A percentile compares a stretch with the other conserved stretches of the same genome.
Evolutionary conservation across 208 protist species (phyloP).

Genomic region (Leishmania arabica): DNA sequence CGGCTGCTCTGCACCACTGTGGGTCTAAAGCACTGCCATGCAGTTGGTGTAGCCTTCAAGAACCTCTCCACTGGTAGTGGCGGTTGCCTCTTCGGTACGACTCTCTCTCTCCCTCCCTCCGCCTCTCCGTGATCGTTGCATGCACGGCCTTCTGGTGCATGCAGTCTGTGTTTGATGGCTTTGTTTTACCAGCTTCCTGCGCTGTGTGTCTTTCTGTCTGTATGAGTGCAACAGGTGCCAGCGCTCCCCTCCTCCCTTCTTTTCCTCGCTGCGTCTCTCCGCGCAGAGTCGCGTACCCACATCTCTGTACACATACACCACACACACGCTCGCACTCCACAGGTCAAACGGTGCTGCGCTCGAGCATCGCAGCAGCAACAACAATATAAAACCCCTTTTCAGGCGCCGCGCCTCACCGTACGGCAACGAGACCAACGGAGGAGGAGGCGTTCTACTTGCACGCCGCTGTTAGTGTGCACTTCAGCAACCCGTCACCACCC

Average conservation of each 20-base stretch:
- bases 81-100: not conserved
- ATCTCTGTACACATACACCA: not conserved
- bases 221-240: not conserved
- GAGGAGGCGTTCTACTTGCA: not conserved
- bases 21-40: not conserved
- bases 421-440: not conserved
- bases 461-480: not conserved
- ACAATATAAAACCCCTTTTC: not conserved
- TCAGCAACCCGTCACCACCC: not conserved
- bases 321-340: not conserved
- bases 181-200: not conserved
- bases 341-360: not conserved
- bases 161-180: not conserved
- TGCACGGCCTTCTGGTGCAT: not conserved
- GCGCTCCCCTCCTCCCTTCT: not conserved
- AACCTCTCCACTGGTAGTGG: not conserved
- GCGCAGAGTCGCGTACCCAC: not conserved
- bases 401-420: not conserved
- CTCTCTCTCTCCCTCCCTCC: slow-evolving; percentile 2
- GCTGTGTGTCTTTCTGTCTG: not conserved
- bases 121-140: not conserved
- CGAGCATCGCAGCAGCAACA: not conserved
- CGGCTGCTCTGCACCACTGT: not conserved
- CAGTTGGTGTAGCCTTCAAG: not conserved
- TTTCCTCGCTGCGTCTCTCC: not conserved